Percentiles rank a stretch among this genome's conserved stretches.
Evolutionary conservation across 306 rosid genomes (phyloP).

Genomic region (Lathyrus sativus): DNA sequence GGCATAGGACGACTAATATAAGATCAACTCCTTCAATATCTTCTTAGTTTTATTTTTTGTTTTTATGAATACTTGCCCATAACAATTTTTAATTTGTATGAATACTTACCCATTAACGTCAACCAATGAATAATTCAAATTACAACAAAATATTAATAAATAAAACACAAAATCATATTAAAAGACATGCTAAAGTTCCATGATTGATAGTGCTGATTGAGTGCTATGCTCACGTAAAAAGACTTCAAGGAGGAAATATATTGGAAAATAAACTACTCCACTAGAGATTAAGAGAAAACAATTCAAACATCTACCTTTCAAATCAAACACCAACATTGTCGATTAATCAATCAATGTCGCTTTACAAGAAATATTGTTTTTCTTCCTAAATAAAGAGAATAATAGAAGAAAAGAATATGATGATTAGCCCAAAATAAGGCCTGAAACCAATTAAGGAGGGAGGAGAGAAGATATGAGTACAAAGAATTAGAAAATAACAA

Average conservation of each 20-base stretch:
- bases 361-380: slow-evolving; percentile 71
- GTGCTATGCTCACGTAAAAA: not conserved
- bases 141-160: no score
- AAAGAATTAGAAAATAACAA: slow-evolving; percentile 51
- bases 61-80: no score
- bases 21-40: no score
- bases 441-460: slow-evolving; percentile 59
- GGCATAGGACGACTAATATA: no score
- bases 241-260: not conserved
- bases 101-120: no score
- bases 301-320: slow-evolving; percentile 38
- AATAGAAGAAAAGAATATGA: slow-evolving; percentile 63
- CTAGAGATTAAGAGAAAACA: slow-evolving; percentile 4
- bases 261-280: not conserved
- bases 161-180: not conserved
- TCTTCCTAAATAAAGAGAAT: slow-evolving; percentile 38
- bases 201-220: not conserved
- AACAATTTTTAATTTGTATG: no score
- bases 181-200: not conserved
- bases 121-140: no score
- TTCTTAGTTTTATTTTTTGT: no score
- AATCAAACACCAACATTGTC: slow-evolving; percentile 72
- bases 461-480: slow-evolving; percentile 40
- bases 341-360: slow-evolving; percentile 68
- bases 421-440: slow-evolving; percentile 70